phyloP scores from a whole-genome alignment of 441 rosid genomes.

The Gossypium davidsonii region DNA sequence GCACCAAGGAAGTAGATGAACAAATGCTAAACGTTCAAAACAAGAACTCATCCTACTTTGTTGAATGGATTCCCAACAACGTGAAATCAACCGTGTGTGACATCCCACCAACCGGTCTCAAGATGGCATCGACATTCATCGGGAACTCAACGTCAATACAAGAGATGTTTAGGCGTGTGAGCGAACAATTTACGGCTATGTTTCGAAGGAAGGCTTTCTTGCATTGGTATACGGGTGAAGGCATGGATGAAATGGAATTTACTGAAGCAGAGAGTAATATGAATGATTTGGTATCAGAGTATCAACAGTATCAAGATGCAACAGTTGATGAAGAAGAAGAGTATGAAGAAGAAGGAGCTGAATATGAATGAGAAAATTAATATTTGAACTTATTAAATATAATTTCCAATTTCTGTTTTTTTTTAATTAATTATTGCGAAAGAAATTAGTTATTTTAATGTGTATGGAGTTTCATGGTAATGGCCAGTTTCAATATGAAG shows the following conservation, averaged over 20 bases:
- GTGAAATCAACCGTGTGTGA: constrained; percentile 55
- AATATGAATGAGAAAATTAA: constrained; percentile 16
- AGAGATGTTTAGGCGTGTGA: constrained; percentile 52
- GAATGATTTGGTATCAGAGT: constrained; percentile 56
- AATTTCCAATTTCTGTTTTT: background rate
- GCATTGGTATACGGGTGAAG: constrained; percentile 59
- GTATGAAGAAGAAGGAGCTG: constrained; percentile 22
- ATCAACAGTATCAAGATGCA: constrained; percentile 60
- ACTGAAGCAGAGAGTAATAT: constrained; percentile 41
- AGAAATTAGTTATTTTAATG: too few species aligned
- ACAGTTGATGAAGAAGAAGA: constrained; percentile 43
- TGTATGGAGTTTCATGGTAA: too few species aligned
- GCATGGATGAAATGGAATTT: constrained; percentile 63
- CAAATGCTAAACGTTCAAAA: constrained; percentile 61
- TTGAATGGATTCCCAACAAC: constrained; percentile 59
- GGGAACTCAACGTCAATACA: constrained; percentile 56
- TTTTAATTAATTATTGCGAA: too few species aligned
- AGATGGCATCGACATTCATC: constrained; percentile 53
- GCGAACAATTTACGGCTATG: constrained; percentile 60
- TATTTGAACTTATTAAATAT: background rate
- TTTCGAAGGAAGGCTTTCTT: constrained; percentile 60
- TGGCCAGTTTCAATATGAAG: too few species aligned
- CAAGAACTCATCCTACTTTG: constrained; percentile 57
- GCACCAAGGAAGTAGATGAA: constrained; percentile 57
- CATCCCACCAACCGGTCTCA: constrained; percentile 47